Evolutionary conservation across 116 monocot species (phyloP).

Genomic region (Papilionanthe hybrid): DNA sequence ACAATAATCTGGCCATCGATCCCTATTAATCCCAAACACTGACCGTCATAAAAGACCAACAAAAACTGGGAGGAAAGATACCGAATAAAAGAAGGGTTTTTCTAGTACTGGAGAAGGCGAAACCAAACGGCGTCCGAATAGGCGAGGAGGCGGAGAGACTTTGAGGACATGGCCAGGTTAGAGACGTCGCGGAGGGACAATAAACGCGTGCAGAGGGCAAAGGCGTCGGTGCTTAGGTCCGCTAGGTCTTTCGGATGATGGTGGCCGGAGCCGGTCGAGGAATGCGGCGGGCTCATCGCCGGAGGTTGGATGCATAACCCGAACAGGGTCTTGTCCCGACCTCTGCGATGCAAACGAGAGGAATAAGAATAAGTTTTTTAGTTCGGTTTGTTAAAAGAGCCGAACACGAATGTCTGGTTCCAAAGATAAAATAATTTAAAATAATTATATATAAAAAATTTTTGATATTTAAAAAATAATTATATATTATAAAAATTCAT

Average conservation of each 20-base stretch:
- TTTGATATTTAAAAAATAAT: too few relatives aligned
- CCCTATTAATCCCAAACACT: constrained; percentile 29
- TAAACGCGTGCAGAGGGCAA: constrained; percentile 49
- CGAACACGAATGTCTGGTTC: too few relatives aligned
- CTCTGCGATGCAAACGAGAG: too few relatives aligned
- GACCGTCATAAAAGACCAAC: not conserved
- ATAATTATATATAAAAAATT: too few relatives aligned
- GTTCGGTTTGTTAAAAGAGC: too few relatives aligned
- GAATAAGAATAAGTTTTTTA: too few relatives aligned
- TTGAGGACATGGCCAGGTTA: constrained; percentile 52
- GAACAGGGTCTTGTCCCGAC: too few relatives aligned
- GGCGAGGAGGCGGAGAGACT: constrained; percentile 34
- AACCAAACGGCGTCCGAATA: constrained; percentile 68
- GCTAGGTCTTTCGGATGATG: constrained; percentile 14
- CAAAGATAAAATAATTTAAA: too few relatives aligned
- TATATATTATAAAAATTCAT: too few relatives aligned
- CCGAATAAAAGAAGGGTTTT: not conserved
- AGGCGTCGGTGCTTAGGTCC: constrained; percentile 50
- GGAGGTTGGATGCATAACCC: not conserved
- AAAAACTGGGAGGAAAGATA: not conserved
- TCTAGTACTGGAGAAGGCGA: constrained; percentile 35
- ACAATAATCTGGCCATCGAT: constrained; percentile 45
- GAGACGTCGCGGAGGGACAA: too few relatives aligned
- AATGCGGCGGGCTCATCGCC: not conserved
- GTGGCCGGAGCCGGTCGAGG: not conserved